phyloP scores from a whole-genome alignment of 495 filamentous ascomycete genomes.

The Xylaria scruposa region DNA sequence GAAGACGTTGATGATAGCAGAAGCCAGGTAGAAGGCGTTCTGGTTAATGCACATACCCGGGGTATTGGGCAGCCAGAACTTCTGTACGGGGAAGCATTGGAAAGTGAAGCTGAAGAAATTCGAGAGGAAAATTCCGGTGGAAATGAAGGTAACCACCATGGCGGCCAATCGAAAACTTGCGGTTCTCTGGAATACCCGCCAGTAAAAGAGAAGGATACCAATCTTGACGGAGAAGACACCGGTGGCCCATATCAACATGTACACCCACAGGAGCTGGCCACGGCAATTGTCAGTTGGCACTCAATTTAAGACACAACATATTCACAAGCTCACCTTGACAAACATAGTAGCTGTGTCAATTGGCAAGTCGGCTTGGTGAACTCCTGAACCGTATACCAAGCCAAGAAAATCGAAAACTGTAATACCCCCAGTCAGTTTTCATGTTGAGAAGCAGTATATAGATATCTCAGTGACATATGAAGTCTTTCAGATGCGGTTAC shows the following conservation, averaged over 20 bases:
- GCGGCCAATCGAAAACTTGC: slow-evolving; percentile 45
- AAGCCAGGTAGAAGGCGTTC: slow-evolving; percentile 52
- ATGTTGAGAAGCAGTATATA: neutral
- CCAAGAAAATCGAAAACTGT: slow-evolving; percentile 26
- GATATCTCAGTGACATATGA: neutral
- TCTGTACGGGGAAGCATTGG: slow-evolving; percentile 53
- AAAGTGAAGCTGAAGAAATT: slow-evolving; percentile 54
- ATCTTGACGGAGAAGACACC: slow-evolving; percentile 43
- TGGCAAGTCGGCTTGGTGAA: slow-evolving; percentile 26
- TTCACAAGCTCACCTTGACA: slow-evolving; percentile 28
- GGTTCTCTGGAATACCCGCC: slow-evolving; percentile 49
- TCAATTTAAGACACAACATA: slow-evolving; percentile 24
- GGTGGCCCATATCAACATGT: slow-evolving; percentile 49
- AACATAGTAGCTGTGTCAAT: slow-evolving; percentile 35
- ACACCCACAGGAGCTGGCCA: slow-evolving; percentile 48
- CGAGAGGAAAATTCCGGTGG: slow-evolving; percentile 47
- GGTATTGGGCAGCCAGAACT: slow-evolving; percentile 47
- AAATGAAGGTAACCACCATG: slow-evolving; percentile 48
- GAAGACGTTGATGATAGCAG: slow-evolving; percentile 55
- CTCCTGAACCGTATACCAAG: slow-evolving; percentile 29
- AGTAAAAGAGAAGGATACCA: slow-evolving; percentile 54
- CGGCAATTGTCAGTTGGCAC: neutral
- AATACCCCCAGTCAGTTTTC: neutral
- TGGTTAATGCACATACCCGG: slow-evolving; percentile 54
- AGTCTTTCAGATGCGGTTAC: neutral